phyloP scores from a whole-genome alignment of 2,329 filamentous ascomycete genomes.

The Monosporascus sp. region DNA sequence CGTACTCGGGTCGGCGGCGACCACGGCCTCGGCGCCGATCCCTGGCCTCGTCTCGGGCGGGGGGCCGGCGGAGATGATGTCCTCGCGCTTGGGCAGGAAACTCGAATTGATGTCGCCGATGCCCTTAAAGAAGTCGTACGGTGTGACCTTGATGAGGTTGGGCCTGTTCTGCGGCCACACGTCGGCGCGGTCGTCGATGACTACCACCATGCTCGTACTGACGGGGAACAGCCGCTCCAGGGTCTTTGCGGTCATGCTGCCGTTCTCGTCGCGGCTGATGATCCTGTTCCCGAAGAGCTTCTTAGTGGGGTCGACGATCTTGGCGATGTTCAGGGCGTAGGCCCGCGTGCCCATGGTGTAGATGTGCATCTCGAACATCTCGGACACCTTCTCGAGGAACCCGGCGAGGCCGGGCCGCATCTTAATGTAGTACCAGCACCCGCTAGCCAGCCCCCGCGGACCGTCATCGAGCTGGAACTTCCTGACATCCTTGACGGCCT shows the following conservation, averaged over 20 bases:
- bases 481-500: conserved; percentile 81
- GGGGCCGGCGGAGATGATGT: conserved; percentile 35
- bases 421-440: conserved; percentile 98
- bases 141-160: conserved; percentile 89
- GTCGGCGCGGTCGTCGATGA: conserved; percentile 94
- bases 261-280: conserved; percentile 94
- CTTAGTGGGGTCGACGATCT: conserved; percentile 84
- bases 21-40: conserved; percentile 8
- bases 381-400: conserved; percentile 57
- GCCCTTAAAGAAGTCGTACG: conserved; percentile 96
- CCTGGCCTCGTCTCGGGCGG: conserved; percentile 13
- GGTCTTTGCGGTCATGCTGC: conserved; percentile 85
- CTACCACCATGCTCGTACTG: conserved; percentile 98
- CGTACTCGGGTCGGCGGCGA: background rate
- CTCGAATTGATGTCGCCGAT: conserved; percentile 99
- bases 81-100: conserved; percentile 76
- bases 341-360: conserved; percentile 98
- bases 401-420: conserved; percentile 78
- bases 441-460: conserved; percentile 59
- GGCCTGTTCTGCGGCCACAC: conserved; percentile 88
- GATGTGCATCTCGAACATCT: conserved; percentile 86
- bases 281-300: conserved; percentile 92
- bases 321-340: conserved; percentile 89
- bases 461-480: conserved; percentile 90
- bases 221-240: conserved; percentile 89